A percentile compares a stretch with the other conserved stretches of the same genome.
These are phyloP conservation scores for Trichoderma harzianum DNA, from an alignment of 2,329 filamentous ascomycete species.

Conservation along the genomic window DNA sequence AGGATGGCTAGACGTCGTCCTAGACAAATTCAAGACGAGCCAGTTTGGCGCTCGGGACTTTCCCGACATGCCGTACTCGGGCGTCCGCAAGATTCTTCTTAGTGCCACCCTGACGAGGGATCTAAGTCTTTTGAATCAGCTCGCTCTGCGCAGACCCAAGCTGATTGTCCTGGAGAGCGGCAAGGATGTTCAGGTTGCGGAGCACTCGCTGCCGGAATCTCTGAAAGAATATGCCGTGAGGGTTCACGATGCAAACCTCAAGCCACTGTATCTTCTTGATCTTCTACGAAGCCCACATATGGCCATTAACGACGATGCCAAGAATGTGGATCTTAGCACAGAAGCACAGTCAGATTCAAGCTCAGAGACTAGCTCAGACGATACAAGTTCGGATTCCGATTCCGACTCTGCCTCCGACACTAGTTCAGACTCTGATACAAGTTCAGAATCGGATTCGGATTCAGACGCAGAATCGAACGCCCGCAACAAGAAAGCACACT, in stretches of 20 bases:
- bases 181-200: constrained; percentile 40
- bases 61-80: constrained; percentile 48
- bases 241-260: constrained; percentile 65
- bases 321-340: neutral
- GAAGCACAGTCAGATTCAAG: constrained; percentile 29
- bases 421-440: constrained; percentile 34
- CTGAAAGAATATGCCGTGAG: constrained; percentile 66
- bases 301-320: constrained; percentile 23
- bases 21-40: constrained; percentile 53
- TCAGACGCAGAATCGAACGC: constrained; percentile 22
- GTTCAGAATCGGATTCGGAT: constrained; percentile 34
- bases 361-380: constrained; percentile 28
- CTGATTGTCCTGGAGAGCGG: constrained; percentile 69
- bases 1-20: constrained; percentile 76
- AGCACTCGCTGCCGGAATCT: constrained; percentile 57
- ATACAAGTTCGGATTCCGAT: constrained; percentile 30
- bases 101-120: constrained; percentile 92
- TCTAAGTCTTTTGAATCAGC: constrained; percentile 69
- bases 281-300: constrained; percentile 61
- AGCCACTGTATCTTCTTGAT: constrained; percentile 81
- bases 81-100: constrained; percentile 76
- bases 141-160: constrained; percentile 70
- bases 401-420: constrained; percentile 29
- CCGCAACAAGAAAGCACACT: neutral
- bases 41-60: constrained; percentile 53